A percentile compares a stretch with the other conserved stretches of the same genome.
Evolutionary conservation across 2,329 filamentous ascomycete genomes (phyloP).

Genomic region (Colletotrichum karsti): DNA sequence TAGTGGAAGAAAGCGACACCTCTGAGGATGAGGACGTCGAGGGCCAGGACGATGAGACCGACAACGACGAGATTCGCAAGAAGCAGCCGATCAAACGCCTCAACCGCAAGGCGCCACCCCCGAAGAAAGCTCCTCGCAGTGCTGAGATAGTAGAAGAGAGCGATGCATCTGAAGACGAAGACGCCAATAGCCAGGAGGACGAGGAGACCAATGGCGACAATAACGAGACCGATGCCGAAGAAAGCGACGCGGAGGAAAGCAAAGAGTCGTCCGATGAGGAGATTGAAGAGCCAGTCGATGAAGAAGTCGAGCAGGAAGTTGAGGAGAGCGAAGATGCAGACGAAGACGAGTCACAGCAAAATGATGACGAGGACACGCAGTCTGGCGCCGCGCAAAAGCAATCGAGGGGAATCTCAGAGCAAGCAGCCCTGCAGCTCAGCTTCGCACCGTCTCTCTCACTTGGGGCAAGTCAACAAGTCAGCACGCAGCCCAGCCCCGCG

Average conservation of each 20-base stretch:
- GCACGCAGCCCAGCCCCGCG: conserved; percentile 1
- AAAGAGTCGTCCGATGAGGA: not conserved
- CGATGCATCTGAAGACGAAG: not conserved
- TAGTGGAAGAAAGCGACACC: no score
- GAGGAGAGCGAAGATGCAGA: no score
- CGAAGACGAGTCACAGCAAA: not conserved
- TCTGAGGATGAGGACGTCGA: no score
- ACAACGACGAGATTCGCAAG: no score
- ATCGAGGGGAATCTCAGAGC: not conserved
- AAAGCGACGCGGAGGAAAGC: not conserved
- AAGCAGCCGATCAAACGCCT: no score
- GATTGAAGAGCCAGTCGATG: not conserved
- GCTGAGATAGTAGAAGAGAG: not conserved
- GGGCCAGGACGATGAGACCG: no score
- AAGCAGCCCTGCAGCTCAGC: not conserved
- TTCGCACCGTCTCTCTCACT: not conserved
- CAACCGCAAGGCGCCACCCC: no score
- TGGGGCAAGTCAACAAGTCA: not conserved
- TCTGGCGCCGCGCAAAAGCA: not conserved
- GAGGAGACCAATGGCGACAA: not conserved
- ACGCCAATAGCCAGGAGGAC: not conserved
- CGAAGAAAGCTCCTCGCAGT: not conserved
- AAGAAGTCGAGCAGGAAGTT: no score
- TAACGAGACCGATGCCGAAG: not conserved
- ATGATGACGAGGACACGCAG: no score